Evolutionary conservation across 306 rosid species (phyloP), one percentile per base, ranked within the genome.

Genomic region (Quercus mongolica): DNA sequence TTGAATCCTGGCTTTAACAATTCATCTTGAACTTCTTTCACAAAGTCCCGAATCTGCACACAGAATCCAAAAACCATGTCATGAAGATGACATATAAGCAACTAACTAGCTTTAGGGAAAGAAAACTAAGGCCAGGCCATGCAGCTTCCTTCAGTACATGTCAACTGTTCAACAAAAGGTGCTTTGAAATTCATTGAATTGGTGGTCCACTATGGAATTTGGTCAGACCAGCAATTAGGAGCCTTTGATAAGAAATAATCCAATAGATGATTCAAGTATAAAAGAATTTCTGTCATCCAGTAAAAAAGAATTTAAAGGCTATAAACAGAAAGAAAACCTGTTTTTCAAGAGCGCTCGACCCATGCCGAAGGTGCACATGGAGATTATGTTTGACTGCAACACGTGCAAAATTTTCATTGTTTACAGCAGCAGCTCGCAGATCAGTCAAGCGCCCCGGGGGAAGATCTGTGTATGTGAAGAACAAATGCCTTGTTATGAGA

Each of bases 341-440:
- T 69, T 89, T 95, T 81, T 93, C 99, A 74, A 95, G 90, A 80
- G 99, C 97, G 74, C 90, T 93, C 3, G 98, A 93, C 33, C 99
- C 99, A 85, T 95, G 99, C 69, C 99, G 91, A 78, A 95, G 96
- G 85, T 95, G 98, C 69, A 90, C 26, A 44, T 95, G 98, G 80
- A 95, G 99, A 79, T 55, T 83, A 83, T 91, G 97, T 83, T 92
- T 95, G 63, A 95, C 98, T 9, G 98, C 90, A 83, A 95, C 98
- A 71, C 98, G 99, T 23, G 99, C 99, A 86, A 95, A 95, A 84
- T 95, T 95, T 90, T 95, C 99, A 77, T 95, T 93, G 84, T 95
- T 95, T 30, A 95, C 99, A 83, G 99, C 99, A 86, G 99, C 99
- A 83, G 99, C 99, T 49, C 98, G 90, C 73, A 95, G 92, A 83